Conservation (phyloP, 306 rosid species). For the Cajanus cajan region DNA sequence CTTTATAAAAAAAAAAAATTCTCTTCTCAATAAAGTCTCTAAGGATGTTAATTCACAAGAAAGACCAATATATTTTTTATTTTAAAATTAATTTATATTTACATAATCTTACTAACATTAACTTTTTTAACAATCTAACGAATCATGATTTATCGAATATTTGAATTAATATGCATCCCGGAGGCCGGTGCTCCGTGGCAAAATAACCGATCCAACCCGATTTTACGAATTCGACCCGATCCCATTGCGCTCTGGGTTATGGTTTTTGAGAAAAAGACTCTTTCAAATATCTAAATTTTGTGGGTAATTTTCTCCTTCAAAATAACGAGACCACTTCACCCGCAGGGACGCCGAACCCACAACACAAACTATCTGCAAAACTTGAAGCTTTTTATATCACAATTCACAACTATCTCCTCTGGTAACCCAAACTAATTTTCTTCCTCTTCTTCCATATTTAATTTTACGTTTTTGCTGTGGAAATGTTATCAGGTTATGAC, state of each 20-base stretch:
- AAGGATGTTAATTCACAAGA: no score
- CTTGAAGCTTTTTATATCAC: not conserved
- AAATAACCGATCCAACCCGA: not conserved
- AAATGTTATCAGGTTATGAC: not conserved
- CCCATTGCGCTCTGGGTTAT: not conserved
- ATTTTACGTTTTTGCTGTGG: not conserved
- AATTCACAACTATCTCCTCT: not conserved
- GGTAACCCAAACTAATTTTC: not conserved
- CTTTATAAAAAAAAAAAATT: no score
- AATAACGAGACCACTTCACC: not conserved
- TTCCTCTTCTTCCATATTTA: not conserved
- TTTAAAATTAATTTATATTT: no score
- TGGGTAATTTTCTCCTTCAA: not conserved
- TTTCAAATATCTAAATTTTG: not conserved
- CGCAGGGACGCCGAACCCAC: not conserved
- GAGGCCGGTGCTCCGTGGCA: not conserved
- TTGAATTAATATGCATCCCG: not conserved
- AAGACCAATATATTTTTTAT: no score
- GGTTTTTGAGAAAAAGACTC: not conserved
- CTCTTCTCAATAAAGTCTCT: no score
- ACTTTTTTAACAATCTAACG: no score
- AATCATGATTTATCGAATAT: not conserved
- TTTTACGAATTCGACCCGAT: not conserved
- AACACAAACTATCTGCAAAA: not conserved
- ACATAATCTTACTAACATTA: no score